Percentiles rank a stretch among this genome's conserved stretches.
These are phyloP conservation scores for Lentinula aciculospora DNA, from an alignment of 768 basidiomycete genomes.

Conservation along the genomic window DNA sequence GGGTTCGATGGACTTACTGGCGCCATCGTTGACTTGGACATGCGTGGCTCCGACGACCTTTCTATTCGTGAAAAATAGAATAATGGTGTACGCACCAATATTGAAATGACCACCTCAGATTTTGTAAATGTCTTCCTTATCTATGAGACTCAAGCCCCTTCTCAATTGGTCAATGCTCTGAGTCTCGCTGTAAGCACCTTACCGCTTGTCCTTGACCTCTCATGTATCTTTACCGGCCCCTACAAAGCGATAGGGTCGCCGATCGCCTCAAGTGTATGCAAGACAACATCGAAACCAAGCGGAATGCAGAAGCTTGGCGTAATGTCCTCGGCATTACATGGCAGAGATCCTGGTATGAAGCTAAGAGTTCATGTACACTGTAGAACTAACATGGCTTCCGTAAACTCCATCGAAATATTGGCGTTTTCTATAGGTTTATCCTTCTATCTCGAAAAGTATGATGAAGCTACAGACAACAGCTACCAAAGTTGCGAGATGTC, in stretches of 20 bases:
- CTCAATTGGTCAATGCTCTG: slow-evolving; percentile 18
- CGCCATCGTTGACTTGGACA: slow-evolving; percentile 17
- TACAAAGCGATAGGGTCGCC: slow-evolving; percentile 11
- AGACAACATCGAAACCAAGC: background rate
- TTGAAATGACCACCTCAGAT: slow-evolving; percentile 9
- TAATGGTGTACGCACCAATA: slow-evolving; percentile 11
- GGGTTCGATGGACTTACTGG: slow-evolving; percentile 22
- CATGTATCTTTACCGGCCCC: background rate
- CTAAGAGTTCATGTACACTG: too few species aligned
- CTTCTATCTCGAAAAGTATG: too few species aligned
- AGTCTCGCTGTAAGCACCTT: slow-evolving; percentile 15
- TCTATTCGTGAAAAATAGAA: slow-evolving; percentile 18
- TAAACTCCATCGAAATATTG: too few species aligned
- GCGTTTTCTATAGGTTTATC: too few species aligned
- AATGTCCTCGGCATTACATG: too few species aligned
- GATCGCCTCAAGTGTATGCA: slow-evolving; percentile 8
- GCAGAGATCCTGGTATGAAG: too few species aligned
- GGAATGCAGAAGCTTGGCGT: too few species aligned
- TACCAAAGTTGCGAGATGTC: too few species aligned
- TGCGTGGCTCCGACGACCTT: slow-evolving; percentile 14
- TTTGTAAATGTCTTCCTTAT: slow-evolving; percentile 14
- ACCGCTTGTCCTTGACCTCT: background rate
- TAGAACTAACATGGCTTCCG: too few species aligned
- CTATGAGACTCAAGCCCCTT: slow-evolving; percentile 12
- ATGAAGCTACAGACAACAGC: too few species aligned